These are phyloP conservation scores for Lolium rigidum DNA, from an alignment of 176 grass and related monocot genomes.

Conservation along the genomic window DNA sequence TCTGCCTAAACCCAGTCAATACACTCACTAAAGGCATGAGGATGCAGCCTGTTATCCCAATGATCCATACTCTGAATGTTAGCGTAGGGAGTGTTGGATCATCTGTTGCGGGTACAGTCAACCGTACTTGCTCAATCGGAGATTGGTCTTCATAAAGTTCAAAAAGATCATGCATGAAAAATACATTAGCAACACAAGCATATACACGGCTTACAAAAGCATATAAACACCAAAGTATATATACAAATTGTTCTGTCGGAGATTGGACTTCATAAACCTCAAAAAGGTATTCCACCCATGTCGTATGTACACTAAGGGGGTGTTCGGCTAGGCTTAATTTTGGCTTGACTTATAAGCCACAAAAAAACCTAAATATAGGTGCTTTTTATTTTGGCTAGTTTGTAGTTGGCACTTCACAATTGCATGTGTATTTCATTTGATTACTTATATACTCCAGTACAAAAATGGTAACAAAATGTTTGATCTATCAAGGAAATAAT, in stretches of 20 bases:
- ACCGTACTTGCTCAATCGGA: conserved; percentile 26
- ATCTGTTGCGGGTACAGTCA: conserved; percentile 43
- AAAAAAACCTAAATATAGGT: too few species aligned
- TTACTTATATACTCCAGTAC: too few species aligned
- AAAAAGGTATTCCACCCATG: background rate
- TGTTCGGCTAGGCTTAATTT: too few species aligned
- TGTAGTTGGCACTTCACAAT: too few species aligned
- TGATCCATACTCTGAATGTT: conserved; percentile 35
- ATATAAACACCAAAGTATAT: background rate
- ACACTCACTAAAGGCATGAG: background rate
- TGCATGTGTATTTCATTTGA: too few species aligned
- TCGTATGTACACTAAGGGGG: too few species aligned
- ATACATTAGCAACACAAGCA: conserved; percentile 4
- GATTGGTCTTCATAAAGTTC: background rate
- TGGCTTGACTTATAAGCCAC: too few species aligned
- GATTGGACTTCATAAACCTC: background rate
- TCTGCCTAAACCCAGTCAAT: conserved; percentile 18
- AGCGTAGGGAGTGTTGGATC: conserved; percentile 31
- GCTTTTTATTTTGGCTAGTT: too few species aligned
- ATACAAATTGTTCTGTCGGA: too few species aligned
- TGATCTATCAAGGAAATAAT: too few species aligned
- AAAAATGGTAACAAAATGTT: too few species aligned
- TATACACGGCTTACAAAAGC: background rate
- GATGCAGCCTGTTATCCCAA: conserved; percentile 19
- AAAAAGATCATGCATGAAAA: background rate